phyloP scores from a whole-genome alignment of 208 protist genomes.

The Trypanosoma avium region DNA sequence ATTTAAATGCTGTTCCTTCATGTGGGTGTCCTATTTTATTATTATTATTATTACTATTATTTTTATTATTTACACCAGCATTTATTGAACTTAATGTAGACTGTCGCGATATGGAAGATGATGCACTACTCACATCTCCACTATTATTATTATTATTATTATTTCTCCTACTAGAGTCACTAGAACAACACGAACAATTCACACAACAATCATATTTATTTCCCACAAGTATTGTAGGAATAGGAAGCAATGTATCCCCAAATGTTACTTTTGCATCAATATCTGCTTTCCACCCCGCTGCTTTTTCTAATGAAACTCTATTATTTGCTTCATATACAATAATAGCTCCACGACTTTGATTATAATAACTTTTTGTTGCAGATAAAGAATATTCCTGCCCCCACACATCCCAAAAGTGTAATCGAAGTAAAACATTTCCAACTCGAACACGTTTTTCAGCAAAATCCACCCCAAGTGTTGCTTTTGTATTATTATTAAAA shows the following conservation, averaged over 20 bases:
- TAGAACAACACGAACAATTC: not conserved
- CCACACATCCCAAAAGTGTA: constrained; percentile 11
- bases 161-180: not conserved
- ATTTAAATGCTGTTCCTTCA: not conserved
- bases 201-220: constrained; percentile 1
- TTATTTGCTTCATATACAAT: constrained; percentile 3
- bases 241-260: not conserved
- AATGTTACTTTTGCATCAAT: constrained; percentile 3
- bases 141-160: too few species aligned
- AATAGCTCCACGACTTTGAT: not conserved
- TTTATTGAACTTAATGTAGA: too few species aligned
- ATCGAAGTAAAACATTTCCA: not conserved
- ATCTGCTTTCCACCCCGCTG: constrained; percentile 3
- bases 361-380: not conserved
- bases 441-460: not conserved
- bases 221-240: constrained; percentile 7
- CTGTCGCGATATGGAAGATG: too few species aligned
- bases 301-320: not conserved
- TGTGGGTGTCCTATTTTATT: not conserved
- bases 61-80: too few species aligned
- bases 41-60: too few species aligned
- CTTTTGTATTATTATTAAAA: not conserved
- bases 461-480: constrained; percentile 4
- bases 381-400: not conserved
- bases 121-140: too few species aligned